Percentiles rank a stretch among this genome's conserved stretches.
Evolutionary conservation across 306 rosid species (phyloP).

Genomic region (Medicago ruthenica): DNA sequence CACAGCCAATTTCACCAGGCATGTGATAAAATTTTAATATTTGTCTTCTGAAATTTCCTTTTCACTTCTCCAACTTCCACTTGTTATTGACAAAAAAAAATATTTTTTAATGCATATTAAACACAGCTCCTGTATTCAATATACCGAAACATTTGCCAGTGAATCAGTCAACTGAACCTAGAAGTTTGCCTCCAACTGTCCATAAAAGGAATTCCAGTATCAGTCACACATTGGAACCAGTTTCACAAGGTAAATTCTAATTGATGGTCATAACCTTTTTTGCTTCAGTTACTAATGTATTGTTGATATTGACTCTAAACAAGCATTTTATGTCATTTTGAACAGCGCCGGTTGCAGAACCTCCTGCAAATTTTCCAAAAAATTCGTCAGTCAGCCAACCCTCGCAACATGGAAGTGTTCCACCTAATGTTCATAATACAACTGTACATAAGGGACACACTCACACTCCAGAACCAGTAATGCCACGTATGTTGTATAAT

Average conservation of each 20-base stretch:
- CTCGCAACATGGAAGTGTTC: slow-evolving; percentile 40
- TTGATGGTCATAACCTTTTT: not conserved
- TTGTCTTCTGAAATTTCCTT: slow-evolving; percentile 36
- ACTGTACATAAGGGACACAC: slow-evolving; percentile 35
- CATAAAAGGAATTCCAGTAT: slow-evolving; percentile 42
- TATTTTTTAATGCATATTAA: slow-evolving; percentile 27
- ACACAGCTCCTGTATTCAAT: slow-evolving; percentile 56
- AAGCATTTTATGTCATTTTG: slow-evolving; percentile 30
- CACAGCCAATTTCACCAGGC: slow-evolving; percentile 51
- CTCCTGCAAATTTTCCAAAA: slow-evolving; percentile 38
- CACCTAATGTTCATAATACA: slow-evolving; percentile 37
- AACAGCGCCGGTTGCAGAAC: slow-evolving; percentile 57
- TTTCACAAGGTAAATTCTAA: slow-evolving; percentile 56
- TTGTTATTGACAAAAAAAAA: slow-evolving; percentile 32
- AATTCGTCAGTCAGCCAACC: slow-evolving; percentile 39
- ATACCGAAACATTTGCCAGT: slow-evolving; percentile 58
- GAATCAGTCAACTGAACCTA: slow-evolving; percentile 52
- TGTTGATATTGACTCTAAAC: slow-evolving; percentile 12
- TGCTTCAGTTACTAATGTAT: not conserved
- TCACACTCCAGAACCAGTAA: slow-evolving; percentile 36
- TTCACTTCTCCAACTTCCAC: slow-evolving; percentile 23
- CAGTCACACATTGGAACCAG: slow-evolving; percentile 55
- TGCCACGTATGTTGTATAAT: slow-evolving; percentile 45
- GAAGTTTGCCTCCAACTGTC: slow-evolving; percentile 55
- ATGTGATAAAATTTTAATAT: slow-evolving; percentile 38